phyloP scores from a whole-genome alignment of 805 yeast species.

The Kazachstania africana region DNA sequence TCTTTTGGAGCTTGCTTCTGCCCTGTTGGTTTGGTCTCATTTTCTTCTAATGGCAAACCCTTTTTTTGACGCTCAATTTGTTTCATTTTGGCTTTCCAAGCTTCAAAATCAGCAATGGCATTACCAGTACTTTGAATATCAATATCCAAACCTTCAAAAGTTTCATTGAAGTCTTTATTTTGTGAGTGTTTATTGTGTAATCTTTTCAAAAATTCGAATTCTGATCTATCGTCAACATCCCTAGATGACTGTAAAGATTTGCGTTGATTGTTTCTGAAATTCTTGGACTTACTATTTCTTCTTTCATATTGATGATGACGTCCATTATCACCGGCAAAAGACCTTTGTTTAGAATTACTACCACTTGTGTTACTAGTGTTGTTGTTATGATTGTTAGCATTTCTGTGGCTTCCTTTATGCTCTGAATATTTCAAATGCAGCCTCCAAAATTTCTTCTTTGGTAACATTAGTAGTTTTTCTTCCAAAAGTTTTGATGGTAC shows the following conservation, averaged over 20 bases:
- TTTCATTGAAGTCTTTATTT: slow-evolving; percentile 5
- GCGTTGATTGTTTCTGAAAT: slow-evolving; percentile 5
- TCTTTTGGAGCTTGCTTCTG: not conserved
- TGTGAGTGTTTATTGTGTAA: slow-evolving; percentile 6
- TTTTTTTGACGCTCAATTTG: slow-evolving; percentile 27
- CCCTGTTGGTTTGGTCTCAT: not conserved
- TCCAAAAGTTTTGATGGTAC: slow-evolving; percentile 24
- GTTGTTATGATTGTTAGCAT: slow-evolving; percentile 6
- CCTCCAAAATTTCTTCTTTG: slow-evolving; percentile 41
- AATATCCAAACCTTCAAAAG: slow-evolving; percentile 19
- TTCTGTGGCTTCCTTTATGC: slow-evolving; percentile 5
- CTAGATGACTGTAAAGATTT: slow-evolving; percentile 7
- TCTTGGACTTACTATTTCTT: slow-evolving; percentile 13
- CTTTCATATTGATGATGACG: slow-evolving; percentile 6
- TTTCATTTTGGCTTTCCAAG: slow-evolving; percentile 30
- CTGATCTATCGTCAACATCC: not conserved
- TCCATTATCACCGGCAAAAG: slow-evolving; percentile 1
- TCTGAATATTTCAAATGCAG: slow-evolving; percentile 22
- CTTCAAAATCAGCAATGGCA: slow-evolving; percentile 30
- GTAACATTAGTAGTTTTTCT: slow-evolving; percentile 28
- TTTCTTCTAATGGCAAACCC: too few relatives aligned
- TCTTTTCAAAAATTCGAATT: too few relatives aligned
- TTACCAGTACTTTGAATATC: slow-evolving; percentile 24
- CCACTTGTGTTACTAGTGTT: slow-evolving; percentile 7
- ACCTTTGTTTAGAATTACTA: not conserved